Evolutionary conservation across 2,329 filamentous ascomycete genomes (phyloP).

Genomic region (Talaromyces pinophilus): DNA sequence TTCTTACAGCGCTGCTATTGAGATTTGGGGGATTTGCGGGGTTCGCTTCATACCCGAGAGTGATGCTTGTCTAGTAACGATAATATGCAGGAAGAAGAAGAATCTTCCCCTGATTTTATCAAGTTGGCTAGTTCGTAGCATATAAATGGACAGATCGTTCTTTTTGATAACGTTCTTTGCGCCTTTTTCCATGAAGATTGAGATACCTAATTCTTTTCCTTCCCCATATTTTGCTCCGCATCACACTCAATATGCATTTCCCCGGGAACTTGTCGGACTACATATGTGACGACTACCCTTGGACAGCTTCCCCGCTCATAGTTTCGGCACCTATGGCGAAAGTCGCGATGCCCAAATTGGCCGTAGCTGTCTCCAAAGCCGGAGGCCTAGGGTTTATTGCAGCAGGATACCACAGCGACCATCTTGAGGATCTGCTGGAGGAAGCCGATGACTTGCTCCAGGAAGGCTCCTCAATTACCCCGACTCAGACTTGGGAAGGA

Average conservation of each 20-base stretch:
- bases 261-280: not conserved
- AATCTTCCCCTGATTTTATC: not conserved
- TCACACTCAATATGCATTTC: not conserved
- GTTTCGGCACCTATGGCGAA: conserved; percentile 69
- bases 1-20: not conserved
- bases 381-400: conserved; percentile 59
- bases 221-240: not conserved
- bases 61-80: no score
- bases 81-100: not conserved
- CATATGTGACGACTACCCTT: conserved; percentile 51
- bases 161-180: no score
- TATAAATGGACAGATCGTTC: no score
- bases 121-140: no score
- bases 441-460: conserved; percentile 32
- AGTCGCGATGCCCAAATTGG: conserved; percentile 58
- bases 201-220: not conserved
- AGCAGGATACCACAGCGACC: conserved; percentile 54
- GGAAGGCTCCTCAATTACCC: conserved; percentile 20
- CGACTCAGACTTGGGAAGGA: conserved; percentile 22
- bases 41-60: no score
- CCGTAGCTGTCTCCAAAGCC: conserved; percentile 60
- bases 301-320: conserved; percentile 60
- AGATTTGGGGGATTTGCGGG: no score
- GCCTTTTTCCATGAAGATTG: no score
- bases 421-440: conserved; percentile 35